Evolutionary conservation across 139 green algal species (phyloP), one percentile per base, ranked within the genome.

Genomic region (Chlorella sp.): DNA sequence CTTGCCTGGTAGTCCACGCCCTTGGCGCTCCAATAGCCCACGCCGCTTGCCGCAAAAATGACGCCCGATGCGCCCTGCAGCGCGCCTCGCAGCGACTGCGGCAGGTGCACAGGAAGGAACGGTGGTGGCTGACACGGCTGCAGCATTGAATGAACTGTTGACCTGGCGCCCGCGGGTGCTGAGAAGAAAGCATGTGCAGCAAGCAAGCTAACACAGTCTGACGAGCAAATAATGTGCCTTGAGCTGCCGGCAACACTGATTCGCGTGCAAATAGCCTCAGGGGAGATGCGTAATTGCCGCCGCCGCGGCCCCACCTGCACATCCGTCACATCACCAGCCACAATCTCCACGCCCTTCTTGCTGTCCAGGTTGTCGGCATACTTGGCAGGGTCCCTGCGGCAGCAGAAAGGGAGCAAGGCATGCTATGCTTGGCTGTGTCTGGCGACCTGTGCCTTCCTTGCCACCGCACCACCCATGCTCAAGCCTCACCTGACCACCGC

Each of bases 11-110:
- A 84, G 67, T 95, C 92, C 1, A 95, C 93, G 28, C 68, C 40
- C 9, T 68, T 58, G 11, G 92, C 86, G 30, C 85, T 89, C 76
- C 80, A 94, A 75, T 90, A 94, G 43, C 84, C 87, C 24, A 62
- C 83, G 13, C 90, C 93, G 38, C 82, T 89, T 0, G 91, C 91
- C 9, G 93, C 90, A 84, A 94, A 94, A 7, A 95, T 92, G 41
- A 89, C 85, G 22, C 83, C 76, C 28, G 73, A 67, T 22, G 65
- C 48, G 17, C 58, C 67, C 14, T 78, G 28, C 69, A 87, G n/a
- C 20, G 84, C 78, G 14, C 30, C 19, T 30, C 58, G 41, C 46
- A 89, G 22, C n/a, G 56, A 80, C 6, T 67, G 38, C 67, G 30
- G 67, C 67, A 44, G 65, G 32, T 17, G n/a, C 65, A 73, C 8